A percentile compares a stretch with the other conserved stretches of the same genome.
Evolutionary conservation across 495 filamentous ascomycete species (phyloP).

Genomic region (Usnea hakonensis): DNA sequence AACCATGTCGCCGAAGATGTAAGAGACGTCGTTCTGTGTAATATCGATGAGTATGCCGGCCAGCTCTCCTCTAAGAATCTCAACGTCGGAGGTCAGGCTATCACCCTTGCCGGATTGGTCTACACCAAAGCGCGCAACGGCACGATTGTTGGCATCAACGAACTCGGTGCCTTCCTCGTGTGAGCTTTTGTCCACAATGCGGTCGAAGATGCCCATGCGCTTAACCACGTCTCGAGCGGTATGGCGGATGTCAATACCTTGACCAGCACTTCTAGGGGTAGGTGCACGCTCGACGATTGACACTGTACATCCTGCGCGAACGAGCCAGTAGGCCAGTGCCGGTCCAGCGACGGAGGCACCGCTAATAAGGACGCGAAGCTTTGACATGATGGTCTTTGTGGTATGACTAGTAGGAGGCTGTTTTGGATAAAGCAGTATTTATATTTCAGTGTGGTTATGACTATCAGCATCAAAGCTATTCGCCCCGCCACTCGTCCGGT

Average conservation of each 20-base stretch:
- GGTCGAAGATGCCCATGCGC: constrained; percentile 34
- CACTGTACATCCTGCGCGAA: constrained; percentile 26
- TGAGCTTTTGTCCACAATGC: constrained; percentile 22
- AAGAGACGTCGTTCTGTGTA: constrained; percentile 28
- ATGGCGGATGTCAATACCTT: constrained; percentile 36
- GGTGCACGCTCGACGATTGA: constrained; percentile 37
- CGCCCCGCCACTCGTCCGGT: too few relatives aligned
- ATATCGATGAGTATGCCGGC: constrained; percentile 31
- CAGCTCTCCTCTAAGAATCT: constrained; percentile 43
- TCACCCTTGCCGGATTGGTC: constrained; percentile 30
- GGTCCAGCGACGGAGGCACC: constrained; percentile 38
- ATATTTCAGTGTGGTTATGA: neutral
- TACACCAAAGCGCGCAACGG: constrained; percentile 27
- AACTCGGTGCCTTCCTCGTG: constrained; percentile 32
- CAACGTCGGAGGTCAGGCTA: constrained; percentile 36
- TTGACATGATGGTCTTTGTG: constrained; percentile 15
- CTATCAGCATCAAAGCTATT: neutral
- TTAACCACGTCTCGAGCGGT: constrained; percentile 33
- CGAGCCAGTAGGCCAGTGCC: constrained; percentile 37
- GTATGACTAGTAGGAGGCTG: neutral
- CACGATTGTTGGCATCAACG: constrained; percentile 27
- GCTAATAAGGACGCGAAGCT: constrained; percentile 40
- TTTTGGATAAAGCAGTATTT: neutral
- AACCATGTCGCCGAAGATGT: constrained; percentile 28
- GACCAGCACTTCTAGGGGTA: constrained; percentile 30